Evolutionary conservation across 2,329 filamentous ascomycete genomes (phyloP).

Genomic region (Colletotrichum coccodes): DNA sequence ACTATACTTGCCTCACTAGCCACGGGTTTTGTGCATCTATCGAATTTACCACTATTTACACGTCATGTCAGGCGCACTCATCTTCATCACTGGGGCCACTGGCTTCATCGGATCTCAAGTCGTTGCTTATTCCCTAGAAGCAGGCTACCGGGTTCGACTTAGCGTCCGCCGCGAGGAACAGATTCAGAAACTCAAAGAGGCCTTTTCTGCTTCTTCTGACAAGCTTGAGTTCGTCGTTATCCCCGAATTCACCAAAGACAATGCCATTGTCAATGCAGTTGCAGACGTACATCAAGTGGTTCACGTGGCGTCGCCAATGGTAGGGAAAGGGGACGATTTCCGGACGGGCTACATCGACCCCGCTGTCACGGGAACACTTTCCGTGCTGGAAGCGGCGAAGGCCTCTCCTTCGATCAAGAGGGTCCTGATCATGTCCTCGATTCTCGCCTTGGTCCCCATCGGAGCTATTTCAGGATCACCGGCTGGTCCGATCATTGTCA

Average conservation of each 20-base stretch:
- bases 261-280: too few species aligned
- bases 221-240: not conserved
- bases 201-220: not conserved
- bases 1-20: too few species aligned
- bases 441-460: not conserved
- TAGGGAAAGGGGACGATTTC: too few species aligned
- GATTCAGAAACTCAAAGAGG: not conserved
- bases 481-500: too few species aligned
- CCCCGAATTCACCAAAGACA: not conserved
- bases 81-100: slow-evolving; percentile 23
- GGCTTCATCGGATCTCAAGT: slow-evolving; percentile 21
- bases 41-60: too few species aligned
- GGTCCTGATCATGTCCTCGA: not conserved
- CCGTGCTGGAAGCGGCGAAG: slow-evolving; percentile 4
- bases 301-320: too few species aligned
- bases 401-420: not conserved
- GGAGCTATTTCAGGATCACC: not conserved
- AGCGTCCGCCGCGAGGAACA: slow-evolving; percentile 13
- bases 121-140: not conserved
- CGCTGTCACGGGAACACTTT: not conserved
- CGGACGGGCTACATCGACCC: slow-evolving; percentile 9
- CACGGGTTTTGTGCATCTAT: too few species aligned
- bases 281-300: too few species aligned
- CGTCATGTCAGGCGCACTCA: slow-evolving; percentile 2
- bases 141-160: slow-evolving; percentile 16